Percentiles rank a stretch among this genome's conserved stretches.
Conservation (phyloP, 176 grass and related monocot species). For the Paspalum vaginatum region DNA sequence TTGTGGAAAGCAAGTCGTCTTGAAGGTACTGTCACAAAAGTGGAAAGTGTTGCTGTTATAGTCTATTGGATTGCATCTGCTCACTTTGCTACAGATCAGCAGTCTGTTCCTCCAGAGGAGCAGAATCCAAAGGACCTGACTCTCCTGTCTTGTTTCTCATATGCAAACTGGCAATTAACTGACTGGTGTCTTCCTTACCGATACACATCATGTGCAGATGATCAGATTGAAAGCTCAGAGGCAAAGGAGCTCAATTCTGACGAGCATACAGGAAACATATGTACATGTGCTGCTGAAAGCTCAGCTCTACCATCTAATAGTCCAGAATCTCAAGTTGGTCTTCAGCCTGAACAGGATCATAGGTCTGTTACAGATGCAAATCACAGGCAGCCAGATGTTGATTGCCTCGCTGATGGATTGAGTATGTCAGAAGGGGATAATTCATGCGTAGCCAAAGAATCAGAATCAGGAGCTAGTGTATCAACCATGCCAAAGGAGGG, state of each 20-base stretch:
- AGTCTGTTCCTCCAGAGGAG: constrained; percentile 63
- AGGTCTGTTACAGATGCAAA: constrained; percentile 21
- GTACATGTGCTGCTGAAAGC: constrained; percentile 21
- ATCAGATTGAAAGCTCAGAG: constrained; percentile 44
- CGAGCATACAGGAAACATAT: constrained; percentile 29
- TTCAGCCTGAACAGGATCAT: constrained; percentile 27
- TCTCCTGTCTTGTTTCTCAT: constrained; percentile 75
- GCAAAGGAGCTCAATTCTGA: constrained; percentile 21
- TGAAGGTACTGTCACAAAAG: constrained; percentile 85
- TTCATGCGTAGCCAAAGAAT: constrained; percentile 41
- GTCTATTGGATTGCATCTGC: constrained; percentile 92
- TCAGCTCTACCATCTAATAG: constrained; percentile 30
- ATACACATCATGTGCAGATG: constrained; percentile 35
- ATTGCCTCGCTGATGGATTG: constrained; percentile 46
- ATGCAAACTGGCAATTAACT: constrained; percentile 88
- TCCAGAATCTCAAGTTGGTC: constrained; percentile 40
- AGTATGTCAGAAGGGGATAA: constrained; percentile 47
- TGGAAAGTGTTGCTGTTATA: constrained; percentile 77
- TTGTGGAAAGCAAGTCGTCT: constrained; percentile 80
- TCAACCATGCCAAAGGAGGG: constrained; percentile 60
- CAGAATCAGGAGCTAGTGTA: constrained; percentile 41
- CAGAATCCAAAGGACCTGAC: constrained; percentile 90
- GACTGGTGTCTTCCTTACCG: constrained; percentile 75
- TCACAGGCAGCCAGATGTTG: constrained; percentile 11
- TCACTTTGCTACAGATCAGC: constrained; percentile 59